Base-by-base conservation (phyloP, 2,329 filamentous ascomycete genomes). In the Trichophyton verrucosum region DNA sequence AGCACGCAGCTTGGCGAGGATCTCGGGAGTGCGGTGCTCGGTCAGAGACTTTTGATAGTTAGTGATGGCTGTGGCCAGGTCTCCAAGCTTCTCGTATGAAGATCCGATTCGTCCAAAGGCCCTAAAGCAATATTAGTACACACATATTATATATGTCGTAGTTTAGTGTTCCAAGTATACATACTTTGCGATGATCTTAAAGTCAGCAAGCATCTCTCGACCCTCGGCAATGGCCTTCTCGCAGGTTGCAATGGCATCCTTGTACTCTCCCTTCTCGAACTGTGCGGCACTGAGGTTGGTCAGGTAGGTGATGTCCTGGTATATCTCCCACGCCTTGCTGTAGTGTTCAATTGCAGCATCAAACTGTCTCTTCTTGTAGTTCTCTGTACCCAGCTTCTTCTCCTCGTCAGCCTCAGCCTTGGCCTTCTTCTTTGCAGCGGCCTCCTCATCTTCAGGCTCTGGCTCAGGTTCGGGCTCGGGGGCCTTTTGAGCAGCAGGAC, bases 341-440 rank as follows among this genome's bases (percentile, higher is more conserved):
- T 99, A 99, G 78, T 99, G 90, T 71, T 86, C 84, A 69, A 99
- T 96, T 58, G 94, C 94, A 71, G 88, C 85, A 69, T 97, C 94
- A 67, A 99, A 96, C 72, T 96, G 86, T 67, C 90, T 87, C 83
- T 97, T 97, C 86, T 99, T 99, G 82, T 99, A 99, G 74, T 87
- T 86, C 68, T 94, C 90, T 13, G 92, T 99, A 61, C 94, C 94
- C 61, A 95, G 80, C 33, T 86, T 88, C 84, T 99, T 99, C 77
- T 96, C 88, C 73, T 91, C 89, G 68, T 99, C 94, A 51, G 91
- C 94, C 65, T 88, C 89, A 70, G 87, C 89, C 80, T 97, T 95
- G 46, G 90, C 89, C 80, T 94, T 89, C 77, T 88, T 88, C 76
- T 91, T 91, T 63, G 88, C 88, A 61, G 85, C 73, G 0, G 86